phyloP scores from a whole-genome alignment of 192 early-diverging fungal species.

The Mortierella alpina region DNA sequence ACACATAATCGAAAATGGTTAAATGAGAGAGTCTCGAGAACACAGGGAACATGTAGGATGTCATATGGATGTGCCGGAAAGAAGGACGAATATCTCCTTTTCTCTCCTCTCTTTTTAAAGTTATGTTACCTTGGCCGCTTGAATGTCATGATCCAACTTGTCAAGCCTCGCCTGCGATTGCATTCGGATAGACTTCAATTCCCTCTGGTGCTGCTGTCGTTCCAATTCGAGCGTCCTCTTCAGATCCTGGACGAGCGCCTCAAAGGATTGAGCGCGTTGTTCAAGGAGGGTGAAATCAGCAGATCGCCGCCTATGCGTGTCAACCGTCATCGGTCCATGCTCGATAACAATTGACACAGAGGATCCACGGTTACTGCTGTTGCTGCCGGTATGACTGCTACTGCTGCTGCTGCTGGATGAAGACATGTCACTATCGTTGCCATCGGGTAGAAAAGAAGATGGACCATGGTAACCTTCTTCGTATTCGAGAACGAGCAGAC shows the following conservation, averaged over 20 bases:
- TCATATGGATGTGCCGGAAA: background rate
- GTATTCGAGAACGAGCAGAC: slow-evolving; percentile 41
- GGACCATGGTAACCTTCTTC: slow-evolving; percentile 40
- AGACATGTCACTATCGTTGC: background rate
- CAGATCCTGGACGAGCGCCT: slow-evolving; percentile 26
- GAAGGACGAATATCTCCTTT: background rate
- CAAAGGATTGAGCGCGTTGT: slow-evolving; percentile 13
- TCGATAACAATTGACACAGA: slow-evolving; percentile 11
- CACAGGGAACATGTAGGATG: background rate
- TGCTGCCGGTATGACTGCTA: background rate
- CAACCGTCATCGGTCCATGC: slow-evolving; percentile 33
- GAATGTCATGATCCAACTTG: slow-evolving; percentile 35
- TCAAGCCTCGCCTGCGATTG: slow-evolving; percentile 7
- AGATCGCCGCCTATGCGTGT: slow-evolving; percentile 37
- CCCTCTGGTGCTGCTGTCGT: slow-evolving; percentile 11
- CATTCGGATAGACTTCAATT: slow-evolving; percentile 13
- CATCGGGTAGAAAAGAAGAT: slow-evolving; percentile 10
- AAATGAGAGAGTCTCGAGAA: background rate
- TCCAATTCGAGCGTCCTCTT: slow-evolving; percentile 11
- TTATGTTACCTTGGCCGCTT: slow-evolving; percentile 44
- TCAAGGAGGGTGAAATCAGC: slow-evolving; percentile 29
- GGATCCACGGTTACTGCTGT: background rate
- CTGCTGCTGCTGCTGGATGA: background rate
- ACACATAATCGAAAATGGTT: background rate
- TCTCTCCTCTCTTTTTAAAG: background rate